These are phyloP conservation scores for Xylariales sp. DNA, from an alignment of 2,329 filamentous ascomycete genomes.

Conservation along the genomic window DNA sequence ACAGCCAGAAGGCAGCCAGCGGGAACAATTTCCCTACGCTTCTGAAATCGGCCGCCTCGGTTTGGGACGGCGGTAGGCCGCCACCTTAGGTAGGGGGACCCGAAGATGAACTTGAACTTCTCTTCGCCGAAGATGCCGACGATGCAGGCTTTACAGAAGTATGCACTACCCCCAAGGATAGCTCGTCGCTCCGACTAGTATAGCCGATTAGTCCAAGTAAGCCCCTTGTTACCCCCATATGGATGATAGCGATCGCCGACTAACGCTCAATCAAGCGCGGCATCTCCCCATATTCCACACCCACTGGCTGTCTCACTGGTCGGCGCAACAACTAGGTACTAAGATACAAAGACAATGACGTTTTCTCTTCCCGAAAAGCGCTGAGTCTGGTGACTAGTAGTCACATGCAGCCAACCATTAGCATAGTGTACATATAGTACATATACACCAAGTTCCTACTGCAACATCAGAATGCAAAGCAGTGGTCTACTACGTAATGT, in stretches of 20 bases:
- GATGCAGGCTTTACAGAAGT: too few relatives aligned
- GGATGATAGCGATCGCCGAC: conserved; percentile 6
- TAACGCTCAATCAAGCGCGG: neutral
- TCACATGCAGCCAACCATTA: neutral
- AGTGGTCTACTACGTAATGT: conserved; percentile 5
- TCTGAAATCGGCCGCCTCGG: neutral
- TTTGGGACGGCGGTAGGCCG: too few relatives aligned
- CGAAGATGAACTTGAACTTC: too few relatives aligned
- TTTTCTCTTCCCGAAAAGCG: neutral
- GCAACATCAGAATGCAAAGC: neutral
- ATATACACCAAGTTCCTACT: neutral
- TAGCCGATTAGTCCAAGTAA: too few relatives aligned
- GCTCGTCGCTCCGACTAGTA: too few relatives aligned
- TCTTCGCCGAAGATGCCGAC: too few relatives aligned
- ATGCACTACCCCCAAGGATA: too few relatives aligned
- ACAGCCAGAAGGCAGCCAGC: neutral
- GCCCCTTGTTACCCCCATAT: too few relatives aligned
- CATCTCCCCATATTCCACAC: too few relatives aligned
- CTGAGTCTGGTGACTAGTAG: neutral
- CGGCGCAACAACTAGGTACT: neutral
- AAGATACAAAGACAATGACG: conserved; percentile 16
- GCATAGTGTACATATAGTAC: too few relatives aligned
- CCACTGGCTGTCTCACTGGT: too few relatives aligned
- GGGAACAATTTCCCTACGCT: conserved; percentile 11
- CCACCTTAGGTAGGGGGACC: too few relatives aligned